Conservation (phyloP, 805 yeast species). For the Yarrowia sp. region DNA sequence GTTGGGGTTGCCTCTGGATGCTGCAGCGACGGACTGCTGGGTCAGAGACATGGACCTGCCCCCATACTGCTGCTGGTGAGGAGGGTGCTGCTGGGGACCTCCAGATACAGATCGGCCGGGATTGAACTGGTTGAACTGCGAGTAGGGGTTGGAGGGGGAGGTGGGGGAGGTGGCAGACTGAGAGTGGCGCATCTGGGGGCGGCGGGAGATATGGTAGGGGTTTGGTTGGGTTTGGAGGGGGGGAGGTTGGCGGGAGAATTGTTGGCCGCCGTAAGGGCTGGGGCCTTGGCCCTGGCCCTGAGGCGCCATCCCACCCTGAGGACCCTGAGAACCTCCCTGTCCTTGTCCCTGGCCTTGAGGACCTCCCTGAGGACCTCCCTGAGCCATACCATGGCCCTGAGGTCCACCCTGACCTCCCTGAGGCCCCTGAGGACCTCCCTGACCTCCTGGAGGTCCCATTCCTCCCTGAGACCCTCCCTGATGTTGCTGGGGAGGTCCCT, state of each 20-base stretch:
- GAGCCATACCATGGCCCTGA: not conserved
- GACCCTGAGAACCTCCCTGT: not conserved
- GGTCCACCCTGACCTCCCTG: no score
- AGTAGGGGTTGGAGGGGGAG: conserved; percentile 12
- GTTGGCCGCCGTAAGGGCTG: not conserved
- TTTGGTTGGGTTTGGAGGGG: not conserved
- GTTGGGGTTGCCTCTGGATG: conserved; percentile 20
- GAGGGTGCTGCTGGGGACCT: conserved; percentile 25
- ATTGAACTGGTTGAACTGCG: conserved; percentile 10
- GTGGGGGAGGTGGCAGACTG: conserved; percentile 22
- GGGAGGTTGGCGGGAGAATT: conserved; percentile 3
- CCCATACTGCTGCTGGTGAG: conserved; percentile 6
- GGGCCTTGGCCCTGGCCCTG: not conserved
- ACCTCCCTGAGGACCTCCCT: not conserved
- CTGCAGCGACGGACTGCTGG: conserved; percentile 3
- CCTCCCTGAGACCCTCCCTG: no score
- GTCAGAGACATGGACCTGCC: conserved; percentile 16
- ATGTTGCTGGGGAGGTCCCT: not conserved
- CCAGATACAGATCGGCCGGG: conserved; percentile 24
- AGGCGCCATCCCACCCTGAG: not conserved
- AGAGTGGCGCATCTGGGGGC: conserved; percentile 14
- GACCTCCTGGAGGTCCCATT: not conserved
- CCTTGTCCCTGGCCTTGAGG: not conserved
- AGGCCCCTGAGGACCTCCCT: not conserved
- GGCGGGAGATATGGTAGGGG: conserved; percentile 14